Percentiles rank a stretch among this genome's conserved stretches.
Evolutionary conservation across 140 eudicot species (phyloP).

Genomic region (Anethum foeniculum): DNA sequence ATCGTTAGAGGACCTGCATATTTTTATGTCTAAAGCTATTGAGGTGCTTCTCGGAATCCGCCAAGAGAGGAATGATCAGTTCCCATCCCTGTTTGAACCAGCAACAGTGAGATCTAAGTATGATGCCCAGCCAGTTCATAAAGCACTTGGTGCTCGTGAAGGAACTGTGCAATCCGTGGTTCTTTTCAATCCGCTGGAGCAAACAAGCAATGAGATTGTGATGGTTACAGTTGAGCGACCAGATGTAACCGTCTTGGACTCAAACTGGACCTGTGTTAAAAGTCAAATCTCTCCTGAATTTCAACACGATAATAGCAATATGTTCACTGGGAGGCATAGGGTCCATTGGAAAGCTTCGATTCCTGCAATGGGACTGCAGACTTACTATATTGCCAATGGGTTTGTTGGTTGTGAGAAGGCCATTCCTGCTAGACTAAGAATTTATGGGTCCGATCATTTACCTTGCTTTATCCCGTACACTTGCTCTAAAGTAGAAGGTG

Average conservation of each 20-base stretch:
- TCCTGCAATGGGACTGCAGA: conserved; percentile 86
- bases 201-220: conserved; percentile 77
- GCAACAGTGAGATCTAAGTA: conserved; percentile 66
- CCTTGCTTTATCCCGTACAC: conserved; percentile 62
- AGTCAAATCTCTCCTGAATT: conserved; percentile 94
- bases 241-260: conserved; percentile 81
- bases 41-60: conserved; percentile 75
- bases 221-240: conserved; percentile 80
- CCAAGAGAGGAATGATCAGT: conserved; percentile 61
- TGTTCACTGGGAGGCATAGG: conserved; percentile 75
- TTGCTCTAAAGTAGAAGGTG: conserved; percentile 63
- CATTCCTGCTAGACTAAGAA: conserved; percentile 57
- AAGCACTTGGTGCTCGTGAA: conserved; percentile 48
- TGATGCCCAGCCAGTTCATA: conserved; percentile 74
- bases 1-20: conserved; percentile 73
- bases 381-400: conserved; percentile 79
- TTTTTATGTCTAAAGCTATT: conserved; percentile 87
- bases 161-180: conserved; percentile 81
- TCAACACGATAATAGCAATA: conserved; percentile 41
- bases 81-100: conserved; percentile 66
- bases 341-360: conserved; percentile 78
- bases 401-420: conserved; percentile 78
- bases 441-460: conserved; percentile 21
- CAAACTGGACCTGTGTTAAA: conserved; percentile 90
- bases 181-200: conserved; percentile 73